A percentile compares a stretch with the other conserved stretches of the same genome.
Evolutionary conservation across 441 rosid species (phyloP).

Genomic region (Dalechampia spathulata): DNA sequence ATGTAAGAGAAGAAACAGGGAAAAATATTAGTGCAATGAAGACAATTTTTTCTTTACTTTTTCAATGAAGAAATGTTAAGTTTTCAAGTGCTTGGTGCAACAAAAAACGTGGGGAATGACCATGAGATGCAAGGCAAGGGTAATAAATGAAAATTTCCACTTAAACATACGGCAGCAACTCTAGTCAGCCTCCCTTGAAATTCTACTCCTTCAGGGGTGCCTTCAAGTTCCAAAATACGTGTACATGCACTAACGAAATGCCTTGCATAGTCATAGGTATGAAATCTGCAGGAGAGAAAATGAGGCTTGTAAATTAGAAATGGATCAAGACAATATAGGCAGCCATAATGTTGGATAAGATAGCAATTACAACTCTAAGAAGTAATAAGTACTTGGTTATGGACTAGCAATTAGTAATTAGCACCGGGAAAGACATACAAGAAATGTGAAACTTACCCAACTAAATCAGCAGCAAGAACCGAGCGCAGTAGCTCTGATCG

Average conservation of each 20-base stretch:
- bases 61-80: background rate
- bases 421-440: background rate
- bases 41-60: background rate
- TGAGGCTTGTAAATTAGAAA: background rate
- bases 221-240: conserved; percentile 98
- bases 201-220: conserved; percentile 99
- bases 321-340: background rate
- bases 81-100: conserved; percentile 16
- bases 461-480: conserved; percentile 98
- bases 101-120: background rate
- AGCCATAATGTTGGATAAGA: no score
- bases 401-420: background rate
- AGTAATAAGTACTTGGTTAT: no score
- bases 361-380: no score
- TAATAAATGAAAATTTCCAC: conserved; percentile 19
- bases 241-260: conserved; percentile 99
- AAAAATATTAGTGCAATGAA: background rate
- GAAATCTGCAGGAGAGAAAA: conserved; percentile 56
- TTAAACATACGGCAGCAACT: conserved; percentile 85
- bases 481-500: conserved; percentile 88
- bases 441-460: conserved; percentile 58
- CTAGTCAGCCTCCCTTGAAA: conserved; percentile 95
- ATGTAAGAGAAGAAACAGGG: conserved; percentile 15
- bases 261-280: conserved; percentile 98
- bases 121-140: conserved; percentile 10